A percentile compares a stretch with the other conserved stretches of the same genome.
Evolutionary conservation across 441 rosid genomes (phyloP).

Genomic region (Adansonia rubrostipa): DNA sequence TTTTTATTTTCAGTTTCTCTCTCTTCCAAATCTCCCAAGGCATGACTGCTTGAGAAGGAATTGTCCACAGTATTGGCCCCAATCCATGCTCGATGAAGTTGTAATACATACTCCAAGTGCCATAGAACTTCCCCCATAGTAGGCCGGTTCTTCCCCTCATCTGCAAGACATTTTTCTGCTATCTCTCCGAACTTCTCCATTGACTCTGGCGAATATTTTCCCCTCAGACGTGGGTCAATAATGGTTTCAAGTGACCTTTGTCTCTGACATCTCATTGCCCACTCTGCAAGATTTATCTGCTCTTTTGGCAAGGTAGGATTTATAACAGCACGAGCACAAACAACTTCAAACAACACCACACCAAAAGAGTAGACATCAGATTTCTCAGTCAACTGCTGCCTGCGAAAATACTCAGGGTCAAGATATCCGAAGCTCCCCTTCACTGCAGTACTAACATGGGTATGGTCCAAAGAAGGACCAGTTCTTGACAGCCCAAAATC

Average conservation of each 20-base stretch:
- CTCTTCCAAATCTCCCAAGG: constrained; percentile 32
- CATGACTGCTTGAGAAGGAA: constrained; percentile 47
- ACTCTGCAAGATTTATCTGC: constrained; percentile 91
- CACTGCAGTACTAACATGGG: constrained; percentile 92
- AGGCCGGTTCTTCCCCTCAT: constrained; percentile 81
- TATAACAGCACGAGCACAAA: constrained; percentile 86
- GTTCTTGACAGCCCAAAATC: constrained; percentile 84
- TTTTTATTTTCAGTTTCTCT: constrained; percentile 28
- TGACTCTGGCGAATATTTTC: constrained; percentile 60
- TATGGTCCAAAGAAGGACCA: constrained; percentile 80
- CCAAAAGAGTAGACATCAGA: constrained; percentile 91
- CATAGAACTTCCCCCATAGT: constrained; percentile 89
- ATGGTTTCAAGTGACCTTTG: constrained; percentile 66
- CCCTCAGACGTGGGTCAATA: constrained; percentile 59
- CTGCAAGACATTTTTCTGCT: constrained; percentile 84
- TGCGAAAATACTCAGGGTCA: constrained; percentile 83
- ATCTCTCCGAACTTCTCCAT: constrained; percentile 83
- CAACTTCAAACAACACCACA: constrained; percentile 76
- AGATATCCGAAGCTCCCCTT: constrained; percentile 93
- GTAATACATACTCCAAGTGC: constrained; percentile 82
- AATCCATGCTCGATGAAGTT: constrained; percentile 80
- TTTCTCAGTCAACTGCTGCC: constrained; percentile 89
- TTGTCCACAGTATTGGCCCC: constrained; percentile 37
- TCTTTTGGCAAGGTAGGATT: constrained; percentile 86
- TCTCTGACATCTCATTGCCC: constrained; percentile 86